Base-by-base conservation (phyloP, 768 basidiomycete species). In the Dioszegia aurantiaca region DNA sequence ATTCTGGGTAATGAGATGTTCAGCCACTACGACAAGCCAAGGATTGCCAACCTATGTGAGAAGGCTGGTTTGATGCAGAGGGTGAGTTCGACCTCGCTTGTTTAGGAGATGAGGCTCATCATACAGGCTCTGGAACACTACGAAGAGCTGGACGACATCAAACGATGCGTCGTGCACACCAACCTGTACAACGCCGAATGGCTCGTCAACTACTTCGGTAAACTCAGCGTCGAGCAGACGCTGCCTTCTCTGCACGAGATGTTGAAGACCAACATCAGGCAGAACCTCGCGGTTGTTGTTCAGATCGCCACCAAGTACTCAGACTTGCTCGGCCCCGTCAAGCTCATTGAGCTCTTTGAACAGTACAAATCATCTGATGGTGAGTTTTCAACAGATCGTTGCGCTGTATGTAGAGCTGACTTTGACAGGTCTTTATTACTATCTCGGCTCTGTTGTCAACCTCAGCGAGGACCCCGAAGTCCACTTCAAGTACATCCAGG, bases 1-100 rank as follows among this genome's bases (percentile, higher is more conserved):
- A 99, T 99, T 65, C 86, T 99, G 36, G 91, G 91, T 27, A 99
- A 98, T 76, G 90, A 98, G 73, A 95, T 99, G 91, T 97, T 98
- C 78, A 83, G 87, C 4, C 86, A 98, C 74, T 98, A 97, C 70
- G 95, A 99, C 77, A 85, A 89, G 27, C 91, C 95, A 4, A 83
- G 95, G 57, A 91, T 99, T 70, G 95, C 95, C 63, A 97, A 98
- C 78, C 82, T 99, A 54, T 97, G 93, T 69, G 95, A 99, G 81
- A 95, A 95, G 80, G 95, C 95, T 60, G 95, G 95, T 46, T 79
- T 99, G 41, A 76, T 97, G 72, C 95, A 98, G 78, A 81, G 93
- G 58, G 92, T 92, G 73, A 62, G 85, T 78, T 14, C 14, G 33
- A 1, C 26, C 1, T 59, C 8, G n/a, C n/a, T 41, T 10, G 17